phyloP scores from a whole-genome alignment of 257 asterid species.

The Salvia rosmarinus region DNA sequence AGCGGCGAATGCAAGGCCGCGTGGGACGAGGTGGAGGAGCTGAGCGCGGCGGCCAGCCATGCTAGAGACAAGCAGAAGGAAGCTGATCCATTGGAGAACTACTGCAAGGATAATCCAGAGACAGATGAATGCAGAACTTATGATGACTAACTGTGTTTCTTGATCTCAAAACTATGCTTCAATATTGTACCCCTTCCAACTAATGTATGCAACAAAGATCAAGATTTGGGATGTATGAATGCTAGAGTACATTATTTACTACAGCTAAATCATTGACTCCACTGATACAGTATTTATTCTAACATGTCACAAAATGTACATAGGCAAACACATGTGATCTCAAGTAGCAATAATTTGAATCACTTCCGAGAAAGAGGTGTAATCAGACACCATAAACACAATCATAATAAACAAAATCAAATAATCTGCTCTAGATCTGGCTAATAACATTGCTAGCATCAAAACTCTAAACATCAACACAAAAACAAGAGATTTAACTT shows the following conservation, averaged over 20 bases:
- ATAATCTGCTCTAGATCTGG: not conserved
- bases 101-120: constrained; percentile 95
- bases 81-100: constrained; percentile 67
- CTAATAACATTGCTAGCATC: not conserved
- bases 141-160: constrained; percentile 47
- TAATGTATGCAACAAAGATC: constrained; percentile 5
- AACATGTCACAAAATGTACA: not conserved
- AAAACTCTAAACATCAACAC: not conserved
- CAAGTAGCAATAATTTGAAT: too few species aligned
- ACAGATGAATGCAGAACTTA: constrained; percentile 90
- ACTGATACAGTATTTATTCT: not conserved
- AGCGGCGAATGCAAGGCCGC: constrained; percentile 96
- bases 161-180: constrained; percentile 22
- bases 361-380: not conserved
- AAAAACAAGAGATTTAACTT: too few species aligned
- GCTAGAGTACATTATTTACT: not conserved
- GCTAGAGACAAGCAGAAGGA: constrained; percentile 77
- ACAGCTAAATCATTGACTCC: not conserved
- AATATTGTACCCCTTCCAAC: not conserved
- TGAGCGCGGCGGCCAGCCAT: constrained; percentile 91
- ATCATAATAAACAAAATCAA: not conserved
- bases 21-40: constrained; percentile 99
- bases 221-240: constrained; percentile 8
- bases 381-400: not conserved
- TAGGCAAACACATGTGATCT: not conserved